These are phyloP conservation scores for Lepidium aucheri DNA, from an alignment of 345 rosid species.

Conservation along the genomic window DNA sequence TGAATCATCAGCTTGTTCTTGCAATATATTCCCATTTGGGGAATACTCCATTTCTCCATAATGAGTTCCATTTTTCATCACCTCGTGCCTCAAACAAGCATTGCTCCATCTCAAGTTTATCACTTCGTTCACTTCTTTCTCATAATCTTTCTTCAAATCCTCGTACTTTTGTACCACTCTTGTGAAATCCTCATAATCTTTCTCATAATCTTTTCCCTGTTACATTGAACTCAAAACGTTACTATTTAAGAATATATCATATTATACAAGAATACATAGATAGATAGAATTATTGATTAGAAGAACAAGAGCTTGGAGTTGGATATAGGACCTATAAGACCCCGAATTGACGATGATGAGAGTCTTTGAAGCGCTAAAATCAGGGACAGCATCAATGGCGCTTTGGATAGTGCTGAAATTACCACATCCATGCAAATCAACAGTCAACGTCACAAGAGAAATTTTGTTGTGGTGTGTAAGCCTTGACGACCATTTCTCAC, in stretches of 20 bases:
- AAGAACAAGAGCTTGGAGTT: conserved; percentile 1
- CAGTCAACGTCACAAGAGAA: conserved; percentile 49
- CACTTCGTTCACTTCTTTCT: conserved; percentile 43
- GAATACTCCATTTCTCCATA: conserved; percentile 16
- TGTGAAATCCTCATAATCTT: conserved; percentile 45
- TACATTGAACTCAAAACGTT: not conserved
- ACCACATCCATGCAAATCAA: conserved; percentile 57
- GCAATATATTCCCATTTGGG: conserved; percentile 25
- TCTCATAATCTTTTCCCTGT: conserved; percentile 89
- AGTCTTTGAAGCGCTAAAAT: conserved; percentile 41
- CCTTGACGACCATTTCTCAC: conserved; percentile 32
- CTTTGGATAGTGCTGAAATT: conserved; percentile 63
- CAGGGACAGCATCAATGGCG: conserved; percentile 65
- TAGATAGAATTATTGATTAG: not conserved
- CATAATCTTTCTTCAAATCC: conserved; percentile 33
- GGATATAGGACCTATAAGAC: conserved; percentile 52
- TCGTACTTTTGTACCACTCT: conserved; percentile 39
- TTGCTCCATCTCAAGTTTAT: conserved; percentile 58
- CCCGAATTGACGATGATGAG: conserved; percentile 60
- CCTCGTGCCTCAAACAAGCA: conserved; percentile 65
- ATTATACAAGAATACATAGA: too few species aligned
- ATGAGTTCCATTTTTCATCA: conserved; percentile 30
- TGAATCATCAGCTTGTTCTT: conserved; percentile 25
- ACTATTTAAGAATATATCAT: not conserved
- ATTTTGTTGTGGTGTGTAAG: conserved; percentile 27